Conservation (phyloP, 2,329 filamentous ascomycete species). For the Colletotrichum liaoningense region DNA sequence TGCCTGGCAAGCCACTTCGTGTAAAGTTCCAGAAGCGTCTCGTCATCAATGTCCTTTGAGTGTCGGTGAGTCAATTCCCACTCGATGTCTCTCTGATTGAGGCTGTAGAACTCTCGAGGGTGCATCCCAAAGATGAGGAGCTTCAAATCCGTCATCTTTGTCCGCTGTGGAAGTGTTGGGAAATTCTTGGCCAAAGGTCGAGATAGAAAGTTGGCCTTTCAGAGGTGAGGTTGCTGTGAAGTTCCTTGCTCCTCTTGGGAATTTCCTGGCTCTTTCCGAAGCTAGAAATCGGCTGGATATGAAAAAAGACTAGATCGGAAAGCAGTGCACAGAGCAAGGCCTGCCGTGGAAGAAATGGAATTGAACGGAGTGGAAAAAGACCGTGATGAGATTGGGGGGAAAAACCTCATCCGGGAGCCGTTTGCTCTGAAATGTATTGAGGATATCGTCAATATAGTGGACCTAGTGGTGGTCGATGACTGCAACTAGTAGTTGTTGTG, state of each 20-base stretch:
- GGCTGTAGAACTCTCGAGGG: neutral
- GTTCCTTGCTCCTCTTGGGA: neutral
- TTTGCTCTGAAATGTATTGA: neutral
- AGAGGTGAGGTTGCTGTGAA: neutral
- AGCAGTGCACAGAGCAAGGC: neutral
- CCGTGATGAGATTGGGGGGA: neutral
- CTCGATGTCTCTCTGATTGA: conserved; percentile 12
- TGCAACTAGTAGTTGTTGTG: neutral
- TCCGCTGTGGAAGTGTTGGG: neutral
- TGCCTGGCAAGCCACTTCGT: conserved; percentile 18
- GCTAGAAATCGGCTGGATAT: neutral
- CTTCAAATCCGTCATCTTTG: neutral
- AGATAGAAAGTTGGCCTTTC: neutral
- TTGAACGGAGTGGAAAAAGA: neutral
- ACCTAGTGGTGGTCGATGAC: neutral
- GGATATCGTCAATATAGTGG: neutral
- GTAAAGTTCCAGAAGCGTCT: conserved; percentile 22
- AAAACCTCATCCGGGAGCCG: neutral
- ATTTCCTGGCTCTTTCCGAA: neutral
- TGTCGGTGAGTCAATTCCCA: neutral
- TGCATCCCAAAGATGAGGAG: neutral
- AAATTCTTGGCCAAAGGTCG: neutral
- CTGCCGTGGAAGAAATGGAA: neutral
- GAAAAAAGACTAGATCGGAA: neutral
- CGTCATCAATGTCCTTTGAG: conserved; percentile 1